phyloP scores from a whole-genome alignment of 148 eudicot species.

The Chenopodium quinoa region DNA sequence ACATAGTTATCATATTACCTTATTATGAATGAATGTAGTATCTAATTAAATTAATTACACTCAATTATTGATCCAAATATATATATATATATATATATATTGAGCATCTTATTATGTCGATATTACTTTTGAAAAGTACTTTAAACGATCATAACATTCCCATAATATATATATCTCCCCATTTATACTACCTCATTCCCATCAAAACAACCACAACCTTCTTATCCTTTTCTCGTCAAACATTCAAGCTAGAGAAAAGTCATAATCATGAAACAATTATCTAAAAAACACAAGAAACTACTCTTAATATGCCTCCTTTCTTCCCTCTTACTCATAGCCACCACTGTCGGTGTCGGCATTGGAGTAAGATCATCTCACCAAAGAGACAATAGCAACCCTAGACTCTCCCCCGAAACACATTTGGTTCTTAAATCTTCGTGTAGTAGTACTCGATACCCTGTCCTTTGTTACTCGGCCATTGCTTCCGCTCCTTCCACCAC shows the following conservation, averaged over 20 bases:
- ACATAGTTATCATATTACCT: too few species aligned
- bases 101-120: too few species aligned
- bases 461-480: constrained; percentile 60
- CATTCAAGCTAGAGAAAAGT: background rate
- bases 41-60: too few species aligned
- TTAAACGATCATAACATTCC: background rate
- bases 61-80: too few species aligned
- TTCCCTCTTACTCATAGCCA: constrained; percentile 40
- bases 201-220: background rate
- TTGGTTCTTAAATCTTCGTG: constrained; percentile 54
- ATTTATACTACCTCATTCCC: background rate
- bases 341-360: constrained; percentile 31
- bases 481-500: constrained; percentile 31
- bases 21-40: too few species aligned
- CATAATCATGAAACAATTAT: constrained; percentile 19
- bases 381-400: background rate
- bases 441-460: constrained; percentile 52
- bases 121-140: too few species aligned
- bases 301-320: constrained; percentile 35
- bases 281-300: constrained; percentile 35
- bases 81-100: too few species aligned
- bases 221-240: background rate
- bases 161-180: background rate
- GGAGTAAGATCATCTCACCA: constrained; percentile 29
- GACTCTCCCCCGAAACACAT: constrained; percentile 36